Base-by-base conservation (phyloP, 2,329 filamentous ascomycete genomes). In the Fusarium sp. region DNA sequence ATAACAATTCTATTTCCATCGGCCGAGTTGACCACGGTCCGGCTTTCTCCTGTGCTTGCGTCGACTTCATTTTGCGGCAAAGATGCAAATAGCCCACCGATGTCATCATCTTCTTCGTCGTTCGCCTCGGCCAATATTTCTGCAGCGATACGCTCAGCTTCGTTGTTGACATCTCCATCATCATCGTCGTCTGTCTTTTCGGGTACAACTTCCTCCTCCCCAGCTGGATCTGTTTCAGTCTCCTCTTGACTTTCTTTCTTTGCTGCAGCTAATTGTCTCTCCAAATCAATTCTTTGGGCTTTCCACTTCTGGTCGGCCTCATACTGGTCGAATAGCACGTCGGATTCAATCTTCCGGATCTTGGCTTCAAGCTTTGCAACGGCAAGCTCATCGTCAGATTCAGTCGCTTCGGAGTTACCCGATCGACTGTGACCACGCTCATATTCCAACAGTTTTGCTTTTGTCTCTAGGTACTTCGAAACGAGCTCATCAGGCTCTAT, bases 401-500 rank as follows among this genome's bases (percentile, higher is more conserved):
- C 60, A 6, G 40, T 24, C 66, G 59, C 63, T 58, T 55, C 71
- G 8, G 63, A 65, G 58, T 67, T 69, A 38, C 65, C 77, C 13
- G 47, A 13, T 17, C 43, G 62, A 10, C 50, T 57, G 24, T 61
- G 65, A 33, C 62, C 69, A 14, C 88, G 85, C 67, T 90, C 86
- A 17, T 90, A 78, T 45, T 85, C 84, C 78, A 90, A 92, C n/a
- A 91, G 83, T 67, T 84, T 91, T 54, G 86, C 83, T 78, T 94
- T 94, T 19, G 93, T 87, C 17, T 91, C 88, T 21, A 99, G 74
- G 79, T 95, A 98, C 62, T 89, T 88, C 1, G 93, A 90, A 26
- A 94, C 83, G 58, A 95, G 82, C 40, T 91, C 87, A 67, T 94
- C 91, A 3, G 92, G 91, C 67, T 94, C 91, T 71, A 94, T 88